These are phyloP conservation scores for Melampsora occidentalis DNA, from an alignment of 1,284 basidiomycete genomes.

Conservation along the genomic window DNA sequence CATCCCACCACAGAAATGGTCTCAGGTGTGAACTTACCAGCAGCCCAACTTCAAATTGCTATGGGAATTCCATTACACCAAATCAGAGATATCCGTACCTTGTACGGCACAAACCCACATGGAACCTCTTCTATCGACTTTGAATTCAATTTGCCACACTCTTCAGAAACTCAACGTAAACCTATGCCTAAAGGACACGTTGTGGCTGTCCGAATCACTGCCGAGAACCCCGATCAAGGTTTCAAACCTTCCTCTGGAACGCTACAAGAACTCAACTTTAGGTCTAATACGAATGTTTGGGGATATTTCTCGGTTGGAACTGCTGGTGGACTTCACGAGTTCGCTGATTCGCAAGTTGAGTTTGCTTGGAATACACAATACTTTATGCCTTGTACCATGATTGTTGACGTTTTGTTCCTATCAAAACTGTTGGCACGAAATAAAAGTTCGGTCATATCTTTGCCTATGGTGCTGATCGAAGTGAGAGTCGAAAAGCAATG, in stretches of 20 bases:
- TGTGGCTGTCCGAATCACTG: constrained; percentile 97
- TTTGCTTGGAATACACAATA: too few species aligned
- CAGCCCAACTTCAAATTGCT: constrained; percentile 92
- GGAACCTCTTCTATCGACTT: constrained; percentile 91
- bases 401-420: not conserved
- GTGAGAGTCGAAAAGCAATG: constrained; percentile 97
- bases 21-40: constrained; percentile 94
- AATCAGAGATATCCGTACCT: constrained; percentile 90
- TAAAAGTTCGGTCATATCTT: constrained; percentile 99
- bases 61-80: constrained; percentile 98
- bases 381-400: too few species aligned
- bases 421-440: not conserved
- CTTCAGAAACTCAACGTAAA: constrained; percentile 84
- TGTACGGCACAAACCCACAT: constrained; percentile 89
- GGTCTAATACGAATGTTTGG: constrained; percentile 98
- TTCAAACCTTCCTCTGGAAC: constrained; percentile 99
- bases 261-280: constrained; percentile 97
- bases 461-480: constrained; percentile 93
- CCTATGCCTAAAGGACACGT: constrained; percentile 97
- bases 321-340: constrained; percentile 96
- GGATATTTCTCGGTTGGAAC: constrained; percentile 96
- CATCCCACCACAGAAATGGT: constrained; percentile 98
- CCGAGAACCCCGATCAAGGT: constrained; percentile 99
- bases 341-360: constrained; percentile 61
- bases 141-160: constrained; percentile 83